Percentiles rank a stretch among this genome's conserved stretches.
phyloP scores from a whole-genome alignment of 305 asterid genomes.

The Ilex paraguariensis region DNA sequence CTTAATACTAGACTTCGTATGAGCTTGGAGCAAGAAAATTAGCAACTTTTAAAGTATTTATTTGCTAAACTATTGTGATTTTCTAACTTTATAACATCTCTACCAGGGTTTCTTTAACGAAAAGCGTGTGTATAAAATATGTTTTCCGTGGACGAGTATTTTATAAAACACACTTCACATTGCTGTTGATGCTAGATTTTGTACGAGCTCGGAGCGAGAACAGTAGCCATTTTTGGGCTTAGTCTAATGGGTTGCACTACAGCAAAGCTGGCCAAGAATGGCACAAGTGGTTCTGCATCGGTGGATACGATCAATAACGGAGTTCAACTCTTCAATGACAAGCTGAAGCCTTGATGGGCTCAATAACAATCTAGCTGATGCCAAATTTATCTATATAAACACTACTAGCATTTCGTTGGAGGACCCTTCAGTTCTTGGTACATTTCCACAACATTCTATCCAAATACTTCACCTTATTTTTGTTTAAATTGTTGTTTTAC shows the following conservation, averaged over 20 bases:
- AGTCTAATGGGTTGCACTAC: slow-evolving; percentile 49
- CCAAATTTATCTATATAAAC: slow-evolving; percentile 36
- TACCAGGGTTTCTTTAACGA: no score
- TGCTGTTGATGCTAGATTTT: slow-evolving; percentile 23
- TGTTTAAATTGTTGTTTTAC: no score
- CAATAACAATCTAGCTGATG: slow-evolving; percentile 19
- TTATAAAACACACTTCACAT: no score
- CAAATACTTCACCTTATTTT: no score
- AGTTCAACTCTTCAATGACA: slow-evolving; percentile 23
- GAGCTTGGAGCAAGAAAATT: no score
- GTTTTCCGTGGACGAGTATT: no score
- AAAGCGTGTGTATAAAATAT: no score
- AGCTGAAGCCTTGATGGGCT: slow-evolving; percentile 26
- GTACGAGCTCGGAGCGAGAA: slow-evolving; percentile 45
- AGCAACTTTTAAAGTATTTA: no score
- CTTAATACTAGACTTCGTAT: no score
- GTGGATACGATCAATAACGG: slow-evolving; percentile 29
- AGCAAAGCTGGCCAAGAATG: slow-evolving; percentile 13
- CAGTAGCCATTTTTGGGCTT: slow-evolving; percentile 41
- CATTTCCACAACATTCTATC: background rate
- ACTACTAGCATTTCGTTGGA: slow-evolving; percentile 20
- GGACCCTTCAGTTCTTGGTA: slow-evolving; percentile 30
- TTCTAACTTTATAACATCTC: no score
- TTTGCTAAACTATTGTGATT: no score
- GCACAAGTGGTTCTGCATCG: slow-evolving; percentile 22